Base-by-base conservation (phyloP, 2,329 filamentous ascomycete species). In the Pseudopyricularia cyperi region DNA sequence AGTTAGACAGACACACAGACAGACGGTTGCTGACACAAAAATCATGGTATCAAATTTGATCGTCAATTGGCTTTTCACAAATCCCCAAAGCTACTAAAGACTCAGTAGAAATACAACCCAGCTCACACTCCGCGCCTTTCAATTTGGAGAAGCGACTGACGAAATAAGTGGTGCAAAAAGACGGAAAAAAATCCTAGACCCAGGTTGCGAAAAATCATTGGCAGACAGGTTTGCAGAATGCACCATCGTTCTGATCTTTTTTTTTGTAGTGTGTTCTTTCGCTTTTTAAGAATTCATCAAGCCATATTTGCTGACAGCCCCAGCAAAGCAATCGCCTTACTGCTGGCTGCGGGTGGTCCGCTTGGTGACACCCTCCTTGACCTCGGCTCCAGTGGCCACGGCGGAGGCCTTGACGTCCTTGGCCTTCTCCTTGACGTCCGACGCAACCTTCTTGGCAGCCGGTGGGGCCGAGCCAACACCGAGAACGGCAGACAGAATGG, bases 341-440 rank as follows among this genome's bases (percentile, higher is more conserved):
- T 59, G 57, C 60, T 76, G 71, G 71, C 71, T 80, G 63, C 76
- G 75, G 54, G 75, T 77, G 55, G 69, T 68, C 57, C 79, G 77
- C 75, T 81, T 82, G 63, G 68, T 79, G 30, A 69, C 74, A 76
- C 90, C 86, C 52, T 77, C 80, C 75, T 93, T 91, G 53, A 87
- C 80, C 55, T 89, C 87, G 52, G 82, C 80, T 52, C 80, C 80
- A 49, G 77, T 74, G 39, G 80, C 63, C 17, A 75, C 71, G 51
- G 79, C 76, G 65, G 80, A 74, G 19, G 73, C 70, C 71, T 87
- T 89, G 61, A 83, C 84, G 46, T 87, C 83, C 61, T 82, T 82
- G 50, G 80, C 82, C 75, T 91, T 84, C 61, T 79, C 80, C 78
- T 88, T 80, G 54, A 67, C 73, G 56, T 79, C 74, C 28, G 64